phyloP scores from a whole-genome alignment of 2,329 filamentous ascomycete genomes.

The Alternaria sp. region DNA sequence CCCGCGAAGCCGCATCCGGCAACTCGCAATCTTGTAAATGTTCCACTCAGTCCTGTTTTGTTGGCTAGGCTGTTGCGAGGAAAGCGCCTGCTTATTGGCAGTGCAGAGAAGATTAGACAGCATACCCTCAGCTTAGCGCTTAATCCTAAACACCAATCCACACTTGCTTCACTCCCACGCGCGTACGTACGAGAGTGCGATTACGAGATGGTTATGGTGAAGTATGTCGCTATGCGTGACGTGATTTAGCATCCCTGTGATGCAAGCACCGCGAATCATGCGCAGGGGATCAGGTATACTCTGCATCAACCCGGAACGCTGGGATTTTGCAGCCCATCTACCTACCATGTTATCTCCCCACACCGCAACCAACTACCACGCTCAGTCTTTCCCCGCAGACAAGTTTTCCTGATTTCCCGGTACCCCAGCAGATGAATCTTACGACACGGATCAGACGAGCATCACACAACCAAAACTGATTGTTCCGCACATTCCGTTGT shows the following conservation, averaged over 20 bases:
- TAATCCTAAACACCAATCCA: constrained; percentile 44
- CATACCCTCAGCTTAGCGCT: constrained; percentile 43
- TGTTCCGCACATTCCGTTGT: constrained; percentile 20
- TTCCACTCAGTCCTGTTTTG: constrained; percentile 39
- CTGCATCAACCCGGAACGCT: constrained; percentile 26
- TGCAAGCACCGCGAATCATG: constrained; percentile 33
- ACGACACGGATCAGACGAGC: constrained; percentile 24
- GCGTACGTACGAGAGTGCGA: constrained; percentile 16
- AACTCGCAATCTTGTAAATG: constrained; percentile 48
- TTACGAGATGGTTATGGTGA: constrained; percentile 44
- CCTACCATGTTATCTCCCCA: constrained; percentile 17
- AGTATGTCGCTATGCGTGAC: constrained; percentile 36
- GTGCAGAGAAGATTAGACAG: constrained; percentile 36
- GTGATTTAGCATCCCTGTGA: constrained; percentile 46
- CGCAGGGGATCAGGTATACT: constrained; percentile 28
- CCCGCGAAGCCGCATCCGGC: constrained; percentile 41
- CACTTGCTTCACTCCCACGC: constrained; percentile 14
- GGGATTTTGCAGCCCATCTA: constrained; percentile 19
- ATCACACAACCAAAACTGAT: constrained; percentile 21
- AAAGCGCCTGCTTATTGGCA: constrained; percentile 42
- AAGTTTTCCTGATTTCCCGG: constrained; percentile 20
- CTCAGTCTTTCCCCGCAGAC: constrained; percentile 31
- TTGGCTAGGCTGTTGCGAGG: constrained; percentile 27
- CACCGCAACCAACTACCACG: constrained; percentile 10
- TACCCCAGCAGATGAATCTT: constrained; percentile 4